Conservation (phyloP, 2,329 filamentous ascomycete genomes). For the Stromatinia cepivora region DNA sequence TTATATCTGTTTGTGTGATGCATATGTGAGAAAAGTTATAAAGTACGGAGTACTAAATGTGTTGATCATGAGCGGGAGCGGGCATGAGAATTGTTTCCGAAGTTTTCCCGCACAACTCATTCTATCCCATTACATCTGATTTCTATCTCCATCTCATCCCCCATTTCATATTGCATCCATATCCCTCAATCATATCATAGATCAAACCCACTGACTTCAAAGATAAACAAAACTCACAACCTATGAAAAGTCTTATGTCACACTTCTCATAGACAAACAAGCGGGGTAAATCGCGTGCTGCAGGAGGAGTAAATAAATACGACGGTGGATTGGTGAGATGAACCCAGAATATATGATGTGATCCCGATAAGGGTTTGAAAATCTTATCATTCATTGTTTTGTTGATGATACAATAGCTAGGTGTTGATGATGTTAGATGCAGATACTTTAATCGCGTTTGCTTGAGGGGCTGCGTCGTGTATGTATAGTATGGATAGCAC, state of each 20-base stretch:
- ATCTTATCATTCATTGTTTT: neutral
- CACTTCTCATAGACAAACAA: neutral
- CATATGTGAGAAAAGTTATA: neutral
- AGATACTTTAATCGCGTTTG: neutral
- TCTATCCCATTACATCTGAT: neutral
- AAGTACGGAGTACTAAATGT: neutral
- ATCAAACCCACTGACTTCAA: neutral
- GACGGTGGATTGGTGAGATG: conserved; percentile 1
- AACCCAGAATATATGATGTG: neutral
- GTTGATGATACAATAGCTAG: conserved; percentile 2
- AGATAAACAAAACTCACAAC: neutral
- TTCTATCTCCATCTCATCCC: neutral
- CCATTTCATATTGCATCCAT: neutral
- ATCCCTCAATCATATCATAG: neutral
- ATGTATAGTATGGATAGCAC: neutral
- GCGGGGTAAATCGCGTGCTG: conserved; percentile 14
- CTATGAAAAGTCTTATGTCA: neutral
- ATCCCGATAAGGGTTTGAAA: neutral
- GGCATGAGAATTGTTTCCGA: neutral
- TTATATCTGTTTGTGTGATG: neutral
- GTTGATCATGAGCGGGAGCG: no score
- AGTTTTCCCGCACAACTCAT: neutral
- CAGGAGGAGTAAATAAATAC: neutral
- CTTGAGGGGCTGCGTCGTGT: neutral
- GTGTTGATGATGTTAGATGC: conserved; percentile 2